A percentile compares a stretch with the other conserved stretches of the same genome.
Evolutionary conservation across 345 rosid genomes (phyloP).

Genomic region (Heritiera fomes): DNA sequence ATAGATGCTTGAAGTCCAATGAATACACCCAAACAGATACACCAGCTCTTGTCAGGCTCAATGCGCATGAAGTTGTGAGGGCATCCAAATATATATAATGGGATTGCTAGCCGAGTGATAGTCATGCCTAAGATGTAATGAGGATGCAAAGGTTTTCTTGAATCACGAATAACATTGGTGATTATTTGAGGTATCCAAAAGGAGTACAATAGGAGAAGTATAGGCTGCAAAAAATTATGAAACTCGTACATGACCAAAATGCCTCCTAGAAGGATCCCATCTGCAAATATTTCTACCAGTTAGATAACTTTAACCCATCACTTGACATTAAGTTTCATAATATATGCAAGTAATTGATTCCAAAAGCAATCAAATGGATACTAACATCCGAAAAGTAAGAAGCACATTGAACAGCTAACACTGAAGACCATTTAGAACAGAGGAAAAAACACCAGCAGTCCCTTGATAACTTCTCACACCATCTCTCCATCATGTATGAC

Average conservation of each 20-base stretch:
- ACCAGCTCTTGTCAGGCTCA: slow-evolving; percentile 82
- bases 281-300: slow-evolving; percentile 43
- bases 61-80: slow-evolving; percentile 96
- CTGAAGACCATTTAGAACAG: neutral
- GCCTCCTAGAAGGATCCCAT: slow-evolving; percentile 98
- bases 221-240: slow-evolving; percentile 70
- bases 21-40: slow-evolving; percentile 62
- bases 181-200: slow-evolving; percentile 96
- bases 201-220: slow-evolving; percentile 83
- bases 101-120: slow-evolving; percentile 81
- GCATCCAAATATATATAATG: slow-evolving; percentile 88
- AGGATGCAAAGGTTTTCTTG: slow-evolving; percentile 96
- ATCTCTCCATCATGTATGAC: neutral
- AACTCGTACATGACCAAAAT: slow-evolving; percentile 92
- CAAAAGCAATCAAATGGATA: slow-evolving; percentile 8
- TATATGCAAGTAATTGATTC: neutral
- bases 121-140: slow-evolving; percentile 89
- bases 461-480: neutral
- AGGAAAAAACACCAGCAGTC: neutral
- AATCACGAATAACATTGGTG: slow-evolving; percentile 81
- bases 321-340: no score
- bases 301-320: slow-evolving; percentile 17
- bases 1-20: slow-evolving; percentile 77
- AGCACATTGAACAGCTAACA: neutral
- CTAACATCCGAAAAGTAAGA: neutral